Conservation (phyloP, 208 protist genomes). For the Leishmania tropica region DNA sequence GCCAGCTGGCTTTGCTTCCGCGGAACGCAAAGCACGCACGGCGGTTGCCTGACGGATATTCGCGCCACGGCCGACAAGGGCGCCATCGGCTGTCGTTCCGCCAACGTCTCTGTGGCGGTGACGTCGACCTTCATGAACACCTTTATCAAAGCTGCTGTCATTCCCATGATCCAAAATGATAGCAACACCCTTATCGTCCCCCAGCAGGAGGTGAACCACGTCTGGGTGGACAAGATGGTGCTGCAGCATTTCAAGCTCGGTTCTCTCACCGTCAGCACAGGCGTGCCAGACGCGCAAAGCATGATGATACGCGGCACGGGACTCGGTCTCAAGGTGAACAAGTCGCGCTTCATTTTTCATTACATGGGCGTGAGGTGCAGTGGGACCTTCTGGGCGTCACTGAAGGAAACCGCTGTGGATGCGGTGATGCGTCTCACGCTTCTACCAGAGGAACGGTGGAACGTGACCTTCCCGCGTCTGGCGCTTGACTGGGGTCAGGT, state of each 20-base stretch:
- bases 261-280: slow-evolving; percentile 23
- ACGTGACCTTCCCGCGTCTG: slow-evolving; percentile 19
- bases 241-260: slow-evolving; percentile 41
- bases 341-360: slow-evolving; percentile 55
- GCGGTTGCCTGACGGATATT: no score
- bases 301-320: slow-evolving; percentile 24
- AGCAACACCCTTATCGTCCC: slow-evolving; percentile 38
- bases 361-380: slow-evolving; percentile 31
- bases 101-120: slow-evolving; percentile 19
- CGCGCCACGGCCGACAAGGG: no score
- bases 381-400: slow-evolving; percentile 35
- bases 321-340: slow-evolving; percentile 41
- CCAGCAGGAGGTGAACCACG: slow-evolving; percentile 29
- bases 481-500: slow-evolving; percentile 49
- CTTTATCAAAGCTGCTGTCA: slow-evolving; percentile 4
- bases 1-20: background rate
- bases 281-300: slow-evolving; percentile 28
- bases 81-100: background rate
- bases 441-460: slow-evolving; percentile 39
- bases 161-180: slow-evolving; percentile 29
- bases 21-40: background rate
- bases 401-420: slow-evolving; percentile 38
- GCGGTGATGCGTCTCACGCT: slow-evolving; percentile 28
- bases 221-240: slow-evolving; percentile 50
- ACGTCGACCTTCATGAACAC: slow-evolving; percentile 21